A percentile compares a stretch with the other conserved stretches of the same genome.
Conservation (phyloP, 768 basidiomycete genomes). For the Termitomyces bulborhizus region DNA sequence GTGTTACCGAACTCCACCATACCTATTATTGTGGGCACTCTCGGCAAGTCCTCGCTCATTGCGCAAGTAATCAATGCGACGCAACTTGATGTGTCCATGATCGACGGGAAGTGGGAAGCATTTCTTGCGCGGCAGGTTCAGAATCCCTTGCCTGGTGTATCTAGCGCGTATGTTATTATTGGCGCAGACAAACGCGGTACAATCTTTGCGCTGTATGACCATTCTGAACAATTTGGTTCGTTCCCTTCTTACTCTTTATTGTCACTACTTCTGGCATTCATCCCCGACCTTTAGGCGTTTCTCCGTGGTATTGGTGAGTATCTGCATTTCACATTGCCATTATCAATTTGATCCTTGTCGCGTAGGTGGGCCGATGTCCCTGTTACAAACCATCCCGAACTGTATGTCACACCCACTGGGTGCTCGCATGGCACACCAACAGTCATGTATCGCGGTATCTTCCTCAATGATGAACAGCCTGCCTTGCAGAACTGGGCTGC, state of each 20-base stretch:
- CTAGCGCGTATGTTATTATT: constrained; percentile 59
- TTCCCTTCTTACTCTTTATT: not conserved
- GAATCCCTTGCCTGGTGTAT: constrained; percentile 51
- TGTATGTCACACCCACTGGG: constrained; percentile 40
- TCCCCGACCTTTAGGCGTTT: constrained; percentile 37
- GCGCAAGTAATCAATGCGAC: constrained; percentile 45
- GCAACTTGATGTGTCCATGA: constrained; percentile 46
- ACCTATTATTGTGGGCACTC: constrained; percentile 61
- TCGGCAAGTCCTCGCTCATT: constrained; percentile 52
- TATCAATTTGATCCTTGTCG: not conserved
- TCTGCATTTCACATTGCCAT: not conserved
- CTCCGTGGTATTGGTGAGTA: constrained; percentile 61
- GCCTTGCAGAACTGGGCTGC: constrained; percentile 66
- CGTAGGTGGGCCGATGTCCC: constrained; percentile 79
- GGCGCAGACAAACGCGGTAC: constrained; percentile 68
- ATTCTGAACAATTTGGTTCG: constrained; percentile 62
- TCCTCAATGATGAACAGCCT: constrained; percentile 76
- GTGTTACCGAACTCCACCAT: constrained; percentile 21
- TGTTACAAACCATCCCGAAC: constrained; percentile 15
- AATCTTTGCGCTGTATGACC: constrained; percentile 61
- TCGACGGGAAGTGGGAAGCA: constrained; percentile 64
- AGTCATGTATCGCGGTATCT: constrained; percentile 67
- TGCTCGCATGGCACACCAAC: constrained; percentile 57
- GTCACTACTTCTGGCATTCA: not conserved
- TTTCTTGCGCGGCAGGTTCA: constrained; percentile 47